Evolutionary conservation across 495 filamentous ascomycete species (phyloP).

Genomic region (Aspergillus sclerotioniger): DNA sequence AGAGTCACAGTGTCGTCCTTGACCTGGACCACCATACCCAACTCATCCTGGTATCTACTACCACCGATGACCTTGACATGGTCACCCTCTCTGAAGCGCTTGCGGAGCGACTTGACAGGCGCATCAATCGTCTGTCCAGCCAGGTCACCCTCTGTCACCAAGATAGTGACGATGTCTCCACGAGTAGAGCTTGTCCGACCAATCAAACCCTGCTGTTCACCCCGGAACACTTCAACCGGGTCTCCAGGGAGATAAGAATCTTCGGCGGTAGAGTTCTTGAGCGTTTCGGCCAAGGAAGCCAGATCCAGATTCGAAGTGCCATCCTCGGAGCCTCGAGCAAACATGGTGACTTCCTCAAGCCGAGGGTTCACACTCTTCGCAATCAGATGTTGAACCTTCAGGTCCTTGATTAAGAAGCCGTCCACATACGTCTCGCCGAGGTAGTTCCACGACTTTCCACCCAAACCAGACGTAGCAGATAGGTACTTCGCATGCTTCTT

Average conservation of each 20-base stretch:
- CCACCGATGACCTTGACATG: conserved; percentile 98
- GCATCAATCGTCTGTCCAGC: conserved; percentile 85
- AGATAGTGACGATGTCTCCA: conserved; percentile 85
- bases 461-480: conserved; percentile 49
- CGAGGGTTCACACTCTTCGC: conserved; percentile 89
- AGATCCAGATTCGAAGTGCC: conserved; percentile 93
- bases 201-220: conserved; percentile 88
- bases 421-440: conserved; percentile 84
- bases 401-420: conserved; percentile 90
- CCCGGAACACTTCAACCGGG: conserved; percentile 90
- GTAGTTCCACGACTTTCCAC: conserved; percentile 77
- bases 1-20: conserved; percentile 87
- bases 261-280: conserved; percentile 73
- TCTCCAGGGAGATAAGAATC: conserved; percentile 88
- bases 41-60: conserved; percentile 87
- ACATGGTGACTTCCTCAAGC: conserved; percentile 91
- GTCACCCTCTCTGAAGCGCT: conserved; percentile 89
- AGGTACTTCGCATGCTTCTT: conserved; percentile 80
- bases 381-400: conserved; percentile 79
- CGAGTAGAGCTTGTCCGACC: conserved; percentile 86
- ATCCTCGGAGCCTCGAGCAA: conserved; percentile 83
- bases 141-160: conserved; percentile 80
- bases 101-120: conserved; percentile 87
- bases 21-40: conserved; percentile 95
- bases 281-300: conserved; percentile 77